A percentile compares a stretch with the other conserved stretches of the same genome.
These are phyloP conservation scores for Paramarasmius palmivorus DNA, from an alignment of 1,284 basidiomycete species.

Conservation along the genomic window DNA sequence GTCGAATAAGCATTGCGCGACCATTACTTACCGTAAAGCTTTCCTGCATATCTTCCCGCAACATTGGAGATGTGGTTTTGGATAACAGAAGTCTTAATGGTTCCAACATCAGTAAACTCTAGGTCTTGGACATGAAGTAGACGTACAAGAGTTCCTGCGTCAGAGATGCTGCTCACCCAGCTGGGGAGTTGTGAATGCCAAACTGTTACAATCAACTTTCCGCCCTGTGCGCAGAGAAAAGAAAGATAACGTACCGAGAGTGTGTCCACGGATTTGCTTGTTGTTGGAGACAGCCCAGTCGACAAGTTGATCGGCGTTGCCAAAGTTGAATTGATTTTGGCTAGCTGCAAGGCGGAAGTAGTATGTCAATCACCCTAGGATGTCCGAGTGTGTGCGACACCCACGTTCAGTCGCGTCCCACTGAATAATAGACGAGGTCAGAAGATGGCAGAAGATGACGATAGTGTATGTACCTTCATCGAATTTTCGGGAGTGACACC, in stretches of 20 bases:
- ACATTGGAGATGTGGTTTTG: conserved; percentile 42
- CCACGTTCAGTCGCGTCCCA: conserved; percentile 24
- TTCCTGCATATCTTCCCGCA: conserved; percentile 40
- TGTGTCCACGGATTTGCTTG: conserved; percentile 49
- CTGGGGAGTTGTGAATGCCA: conserved; percentile 51
- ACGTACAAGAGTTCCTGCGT: too few relatives aligned
- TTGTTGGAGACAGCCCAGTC: conserved; percentile 47
- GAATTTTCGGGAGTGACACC: conserved; percentile 37
- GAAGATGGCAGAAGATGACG: neutral
- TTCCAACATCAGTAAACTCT: too few relatives aligned
- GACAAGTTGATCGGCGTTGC: conserved; percentile 41
- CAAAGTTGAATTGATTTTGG: conserved; percentile 38
- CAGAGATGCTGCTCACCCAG: conserved; percentile 33
- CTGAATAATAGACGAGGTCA: conserved; percentile 4
- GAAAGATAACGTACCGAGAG: conserved; percentile 31
- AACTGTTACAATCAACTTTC: conserved; percentile 24
- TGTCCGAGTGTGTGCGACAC: neutral
- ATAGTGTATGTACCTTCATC: conserved; percentile 33
- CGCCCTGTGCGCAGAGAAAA: neutral
- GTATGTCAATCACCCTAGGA: too few relatives aligned
- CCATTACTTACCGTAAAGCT: conserved; percentile 34
- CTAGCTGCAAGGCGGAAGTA: conserved; percentile 15
- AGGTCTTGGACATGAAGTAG: too few relatives aligned
- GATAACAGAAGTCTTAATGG: conserved; percentile 26
- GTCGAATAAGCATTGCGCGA: neutral